Conservation (phyloP, 176 grass and related monocot species). For the Triticum monococcum region DNA sequence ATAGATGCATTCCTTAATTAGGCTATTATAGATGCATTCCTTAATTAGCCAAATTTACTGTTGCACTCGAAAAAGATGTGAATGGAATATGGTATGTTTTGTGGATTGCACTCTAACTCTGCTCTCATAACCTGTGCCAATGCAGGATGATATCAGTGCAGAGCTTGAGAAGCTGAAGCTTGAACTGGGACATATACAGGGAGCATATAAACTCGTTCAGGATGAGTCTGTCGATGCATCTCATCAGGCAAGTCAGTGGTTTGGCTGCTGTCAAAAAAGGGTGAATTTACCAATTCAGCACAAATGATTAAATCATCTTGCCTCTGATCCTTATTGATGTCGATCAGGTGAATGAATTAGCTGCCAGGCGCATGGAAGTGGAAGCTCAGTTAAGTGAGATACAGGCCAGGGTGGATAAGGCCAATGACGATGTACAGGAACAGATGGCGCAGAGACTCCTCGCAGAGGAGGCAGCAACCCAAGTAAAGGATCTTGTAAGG, state of each 20-base stretch:
- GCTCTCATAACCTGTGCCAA: neutral
- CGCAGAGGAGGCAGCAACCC: conserved; percentile 31
- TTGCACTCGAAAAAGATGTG: neutral
- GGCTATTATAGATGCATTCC: neutral
- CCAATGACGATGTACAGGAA: conserved; percentile 32
- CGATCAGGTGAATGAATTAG: conserved; percentile 33
- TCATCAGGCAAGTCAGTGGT: conserved; percentile 38
- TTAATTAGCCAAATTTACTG: neutral
- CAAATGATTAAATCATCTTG: conserved; percentile 5
- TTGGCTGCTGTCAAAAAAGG: conserved; percentile 2
- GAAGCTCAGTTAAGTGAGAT: conserved; percentile 52
- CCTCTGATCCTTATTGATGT: conserved; percentile 35
- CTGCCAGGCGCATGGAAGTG: conserved; percentile 45
- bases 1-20: neutral
- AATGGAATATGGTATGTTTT: neutral
- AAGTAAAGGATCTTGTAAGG: conserved; percentile 34
- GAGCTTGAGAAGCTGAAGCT: conserved; percentile 48
- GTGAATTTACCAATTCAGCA: neutral
- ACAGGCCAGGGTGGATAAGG: conserved; percentile 37
- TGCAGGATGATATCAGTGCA: conserved; percentile 41
- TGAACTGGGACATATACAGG: conserved; percentile 31
- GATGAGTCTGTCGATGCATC: conserved; percentile 35
- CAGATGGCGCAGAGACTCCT: conserved; percentile 21
- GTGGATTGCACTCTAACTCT: neutral
- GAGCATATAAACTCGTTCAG: conserved; percentile 28